A percentile compares a stretch with the other conserved stretches of the same genome.
phyloP scores from a whole-genome alignment of 1,284 basidiomycete genomes.

The Microbotryum violaceum region DNA sequence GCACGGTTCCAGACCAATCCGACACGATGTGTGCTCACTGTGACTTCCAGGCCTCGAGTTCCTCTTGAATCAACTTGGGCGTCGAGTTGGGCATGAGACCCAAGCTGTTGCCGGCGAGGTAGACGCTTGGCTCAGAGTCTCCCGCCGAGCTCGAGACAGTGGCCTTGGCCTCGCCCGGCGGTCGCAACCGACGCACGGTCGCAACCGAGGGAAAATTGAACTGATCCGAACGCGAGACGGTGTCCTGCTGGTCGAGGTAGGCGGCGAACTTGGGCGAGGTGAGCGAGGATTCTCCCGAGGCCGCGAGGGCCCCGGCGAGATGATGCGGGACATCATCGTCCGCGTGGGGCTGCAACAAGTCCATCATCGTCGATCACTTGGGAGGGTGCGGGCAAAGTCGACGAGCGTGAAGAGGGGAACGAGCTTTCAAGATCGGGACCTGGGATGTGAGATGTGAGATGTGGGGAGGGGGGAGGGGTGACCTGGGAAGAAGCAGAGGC shows the following conservation, averaged over 20 bases:
- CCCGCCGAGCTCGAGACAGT: neutral
- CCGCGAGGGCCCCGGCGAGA: constrained; percentile 10
- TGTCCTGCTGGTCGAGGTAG: constrained; percentile 25
- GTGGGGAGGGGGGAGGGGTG: no score
- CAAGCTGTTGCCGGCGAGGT: constrained; percentile 94
- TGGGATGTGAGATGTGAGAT: neutral
- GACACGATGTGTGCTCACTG: constrained; percentile 48
- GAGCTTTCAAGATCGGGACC: neutral
- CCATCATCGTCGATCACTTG: neutral
- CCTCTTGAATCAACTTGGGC: constrained; percentile 65
- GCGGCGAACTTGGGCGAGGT: constrained; percentile 13
- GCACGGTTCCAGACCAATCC: neutral
- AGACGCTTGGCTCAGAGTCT: constrained; percentile 53
- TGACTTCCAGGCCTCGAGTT: constrained; percentile 78
- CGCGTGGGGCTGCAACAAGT: neutral
- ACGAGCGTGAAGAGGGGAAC: neutral
- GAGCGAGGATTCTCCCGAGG: constrained; percentile 23
- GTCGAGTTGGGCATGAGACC: constrained; percentile 73
- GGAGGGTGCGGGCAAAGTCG: neutral
- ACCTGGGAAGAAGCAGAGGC: no score
- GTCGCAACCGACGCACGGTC: constrained; percentile 13
- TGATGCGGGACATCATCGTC: neutral
- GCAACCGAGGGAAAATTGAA: constrained; percentile 22
- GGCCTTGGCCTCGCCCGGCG: neutral
- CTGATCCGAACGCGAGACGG: constrained; percentile 2